phyloP scores from a whole-genome alignment of 208 protist species.

The Wallacemonas collosoma region DNA sequence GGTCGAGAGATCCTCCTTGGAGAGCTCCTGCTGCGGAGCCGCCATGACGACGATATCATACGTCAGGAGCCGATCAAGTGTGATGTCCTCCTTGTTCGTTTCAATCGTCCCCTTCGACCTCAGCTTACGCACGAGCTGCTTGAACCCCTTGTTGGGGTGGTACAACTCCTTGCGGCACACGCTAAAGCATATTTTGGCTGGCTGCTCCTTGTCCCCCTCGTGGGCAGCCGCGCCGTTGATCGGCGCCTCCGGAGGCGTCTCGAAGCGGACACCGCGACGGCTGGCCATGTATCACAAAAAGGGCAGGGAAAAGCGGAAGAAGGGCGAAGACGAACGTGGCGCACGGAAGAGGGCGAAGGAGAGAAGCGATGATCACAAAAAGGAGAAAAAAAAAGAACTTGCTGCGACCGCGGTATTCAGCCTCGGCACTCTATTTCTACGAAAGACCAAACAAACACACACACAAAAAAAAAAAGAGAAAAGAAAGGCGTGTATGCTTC shows the following conservation, averaged over 20 bases:
- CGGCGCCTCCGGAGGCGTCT: conserved; percentile 11
- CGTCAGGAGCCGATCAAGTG: conserved; percentile 64
- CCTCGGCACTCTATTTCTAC: no score
- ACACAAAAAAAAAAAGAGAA: conserved; percentile 16
- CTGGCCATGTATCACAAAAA: not conserved
- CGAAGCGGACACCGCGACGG: conserved; percentile 14
- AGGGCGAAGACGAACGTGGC: not conserved
- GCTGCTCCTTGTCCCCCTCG: conserved; percentile 32
- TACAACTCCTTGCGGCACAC: conserved; percentile 88
- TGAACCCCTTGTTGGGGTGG: conserved; percentile 90
- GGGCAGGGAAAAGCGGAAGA: not conserved
- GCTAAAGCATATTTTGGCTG: conserved; percentile 87
- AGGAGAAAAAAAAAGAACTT: conserved; percentile 13
- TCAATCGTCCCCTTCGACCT: conserved; percentile 74
- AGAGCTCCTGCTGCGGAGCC: conserved; percentile 76
- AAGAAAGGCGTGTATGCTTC: not conserved
- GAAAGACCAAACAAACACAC: not conserved
- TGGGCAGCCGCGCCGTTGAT: conserved; percentile 6
- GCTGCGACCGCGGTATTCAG: no score
- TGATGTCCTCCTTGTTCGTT: conserved; percentile 92
- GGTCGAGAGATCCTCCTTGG: conserved; percentile 67
- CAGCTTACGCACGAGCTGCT: conserved; percentile 81
- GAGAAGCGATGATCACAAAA: conserved; percentile 13
- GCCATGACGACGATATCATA: conserved; percentile 85
- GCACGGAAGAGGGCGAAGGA: conserved; percentile 7